Conservation (phyloP, 2,329 filamentous ascomycete species). For the Paecilomyces dactylethromorphus region DNA sequence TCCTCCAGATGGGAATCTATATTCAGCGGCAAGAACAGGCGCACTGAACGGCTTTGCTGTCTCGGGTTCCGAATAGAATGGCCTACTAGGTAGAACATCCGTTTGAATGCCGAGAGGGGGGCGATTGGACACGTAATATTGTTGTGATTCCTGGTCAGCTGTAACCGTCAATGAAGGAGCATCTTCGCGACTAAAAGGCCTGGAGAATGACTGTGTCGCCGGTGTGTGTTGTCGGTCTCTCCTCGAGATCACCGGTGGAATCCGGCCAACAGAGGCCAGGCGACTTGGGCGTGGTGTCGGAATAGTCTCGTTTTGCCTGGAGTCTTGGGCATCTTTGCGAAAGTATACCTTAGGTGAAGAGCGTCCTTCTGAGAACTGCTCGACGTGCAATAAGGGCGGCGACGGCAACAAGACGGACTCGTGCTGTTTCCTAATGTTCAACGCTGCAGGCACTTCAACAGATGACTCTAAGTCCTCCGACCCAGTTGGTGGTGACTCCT, state of each 20-base stretch:
- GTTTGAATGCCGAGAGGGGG: constrained; percentile 15
- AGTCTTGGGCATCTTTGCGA: constrained; percentile 17
- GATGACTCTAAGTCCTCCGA: constrained; percentile 17
- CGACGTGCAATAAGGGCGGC: constrained; percentile 30
- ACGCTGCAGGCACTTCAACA: constrained; percentile 18
- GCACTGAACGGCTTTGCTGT: constrained; percentile 27
- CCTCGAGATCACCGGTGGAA: constrained; percentile 71
- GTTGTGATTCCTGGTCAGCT: constrained; percentile 15
- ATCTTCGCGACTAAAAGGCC: constrained; percentile 60
- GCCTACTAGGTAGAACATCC: constrained; percentile 16
- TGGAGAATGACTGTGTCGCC: constrained; percentile 75
- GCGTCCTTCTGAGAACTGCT: constrained; percentile 20
- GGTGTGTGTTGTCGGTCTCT: constrained; percentile 56
- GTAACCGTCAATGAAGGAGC: constrained; percentile 34
- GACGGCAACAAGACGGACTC: constrained; percentile 37
- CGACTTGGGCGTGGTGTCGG: constrained; percentile 50
- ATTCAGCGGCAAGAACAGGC: constrained; percentile 20
- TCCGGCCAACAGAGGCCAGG: constrained; percentile 74
- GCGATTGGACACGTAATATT: constrained; percentile 15
- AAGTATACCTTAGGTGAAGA: constrained; percentile 33
- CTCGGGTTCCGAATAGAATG: constrained; percentile 17
- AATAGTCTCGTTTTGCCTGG: constrained; percentile 9
- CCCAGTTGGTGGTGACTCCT: constrained; percentile 34
- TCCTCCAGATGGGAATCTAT: constrained; percentile 29
- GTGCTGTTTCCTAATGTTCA: constrained; percentile 26